phyloP scores from a whole-genome alignment of 2,329 filamentous ascomycete species.

The Claviceps sorghi region DNA sequence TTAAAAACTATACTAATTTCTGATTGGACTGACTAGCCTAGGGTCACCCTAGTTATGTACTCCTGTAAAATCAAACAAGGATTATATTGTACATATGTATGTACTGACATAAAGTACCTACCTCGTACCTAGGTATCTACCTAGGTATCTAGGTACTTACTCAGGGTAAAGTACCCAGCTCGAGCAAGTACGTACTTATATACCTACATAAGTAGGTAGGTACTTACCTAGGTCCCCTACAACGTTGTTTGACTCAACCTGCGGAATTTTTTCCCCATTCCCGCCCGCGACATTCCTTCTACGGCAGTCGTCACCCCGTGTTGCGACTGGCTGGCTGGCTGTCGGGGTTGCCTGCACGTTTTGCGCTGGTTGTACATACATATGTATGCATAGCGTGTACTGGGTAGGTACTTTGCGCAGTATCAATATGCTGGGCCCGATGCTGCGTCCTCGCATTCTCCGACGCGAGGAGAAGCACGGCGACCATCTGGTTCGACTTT shows the following conservation, averaged over 20 bases:
- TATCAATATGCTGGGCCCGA: not conserved
- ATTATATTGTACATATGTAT: too few relatives aligned
- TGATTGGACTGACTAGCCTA: too few relatives aligned
- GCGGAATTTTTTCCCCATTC: too few relatives aligned
- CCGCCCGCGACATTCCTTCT: not conserved
- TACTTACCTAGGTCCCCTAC: too few relatives aligned
- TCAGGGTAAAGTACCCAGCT: too few relatives aligned
- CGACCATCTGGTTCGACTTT: not conserved
- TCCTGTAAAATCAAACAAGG: too few relatives aligned
- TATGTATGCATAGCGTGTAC: not conserved
- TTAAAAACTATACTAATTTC: too few relatives aligned
- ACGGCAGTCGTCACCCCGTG: not conserved
- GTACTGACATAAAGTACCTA: too few relatives aligned
- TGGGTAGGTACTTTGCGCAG: not conserved
- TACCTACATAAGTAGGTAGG: not conserved
- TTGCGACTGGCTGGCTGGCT: not conserved
- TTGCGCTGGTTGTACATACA: not conserved
- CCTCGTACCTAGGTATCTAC: too few relatives aligned
- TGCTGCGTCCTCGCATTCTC: not conserved
- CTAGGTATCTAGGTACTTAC: too few relatives aligned
- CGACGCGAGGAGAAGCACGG: not conserved
- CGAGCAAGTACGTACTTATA: not conserved
- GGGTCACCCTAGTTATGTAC: too few relatives aligned
- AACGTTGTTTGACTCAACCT: not conserved
- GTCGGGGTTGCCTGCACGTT: not conserved